Base-by-base conservation (phyloP, 2,329 filamentous ascomycete genomes). In the Aspergillus flavus region DNA sequence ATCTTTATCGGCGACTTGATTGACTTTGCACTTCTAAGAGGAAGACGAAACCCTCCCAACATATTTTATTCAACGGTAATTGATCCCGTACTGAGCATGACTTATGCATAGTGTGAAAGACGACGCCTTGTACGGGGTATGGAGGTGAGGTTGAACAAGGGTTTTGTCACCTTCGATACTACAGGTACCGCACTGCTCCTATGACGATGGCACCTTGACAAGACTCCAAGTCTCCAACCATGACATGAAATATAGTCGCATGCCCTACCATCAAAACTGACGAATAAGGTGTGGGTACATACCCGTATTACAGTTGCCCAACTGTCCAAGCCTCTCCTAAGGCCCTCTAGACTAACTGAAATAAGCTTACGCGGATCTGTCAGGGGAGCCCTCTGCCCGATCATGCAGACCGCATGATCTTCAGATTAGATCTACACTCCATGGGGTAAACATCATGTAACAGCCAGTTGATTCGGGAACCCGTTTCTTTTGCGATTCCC, bases 341-440 rank as follows among this genome's bases (percentile, higher is more conserved):
- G 32, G 52, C 32, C 52, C 14, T 55, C 32, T 55, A 55, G 52
- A 39, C 52, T 55, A 59, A 59, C 45, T 59, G 23, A 50, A 50
- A 59, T 50, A 59, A 52, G 57, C 63, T 60, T 60, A 59, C 54
- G 57, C 23, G 45, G 63, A 56, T 55, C 45, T 48, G 53, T 45
- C 60, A 60, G 60, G 62, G 57, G 57, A 45, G 48, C 34, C 23
- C 21, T 48, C 39, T 28, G 19, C 32, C 45, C 46, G 58, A 43
- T 56, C 26, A 58, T 53, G 58, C 61, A 61, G 50, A 53, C 41
- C 55, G 32, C 58, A 55, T 48, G 46, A 64, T 61, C 58, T 64
- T 56, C 62, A 41, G 19, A 43, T 19, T 36, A 36, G 55, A 61
- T 64, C 58, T 54, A 45, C 58, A 14, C 26, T 21, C 30, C 26